Base-by-base conservation (phyloP, 1,139 yeast species). In the Saccharomyces pastorianus region DNA sequence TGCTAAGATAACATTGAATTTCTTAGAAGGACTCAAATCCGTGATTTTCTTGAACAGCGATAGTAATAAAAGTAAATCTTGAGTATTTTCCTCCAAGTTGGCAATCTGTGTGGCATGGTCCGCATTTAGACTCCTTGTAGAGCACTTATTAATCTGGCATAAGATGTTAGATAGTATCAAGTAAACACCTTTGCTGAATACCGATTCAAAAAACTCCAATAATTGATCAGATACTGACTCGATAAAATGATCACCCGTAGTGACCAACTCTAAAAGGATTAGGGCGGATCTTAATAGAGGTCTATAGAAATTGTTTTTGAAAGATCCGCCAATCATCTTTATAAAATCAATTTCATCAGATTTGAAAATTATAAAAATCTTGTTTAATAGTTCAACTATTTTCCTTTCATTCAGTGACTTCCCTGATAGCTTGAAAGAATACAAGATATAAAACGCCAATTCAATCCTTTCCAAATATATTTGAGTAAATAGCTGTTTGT, bases 381-480 rank as follows among this genome's bases (percentile, higher is more conserved):
- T 67, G 50, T 53, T 61, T 51, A 62, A 66, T 58, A 54, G 53
- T 57, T 46, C 61, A 58, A 51, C 58, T 52, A 56, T 51, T 23
- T 56, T 59, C 6, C 59, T 56, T 23, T 67, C 69, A 1, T 68
- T 58, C 2, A 73, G 47, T 1, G 54, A 42, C 4, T 68, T 64
- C 32, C 70, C 63, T 4, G 70, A 67, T 27, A 74, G 69, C 13
- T 64, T 59, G 34, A 75, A 65, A 52, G 80, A 76, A 64, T 81
- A 80, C 47, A 80, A 70, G 48, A 88, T 75, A 63, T 80, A 83
- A 64, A 89, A 89, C 1, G 88, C 80, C 55, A 88, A 70, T 61
- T 88, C 91, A 48, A 84, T 73, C 51, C 96, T 77, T 52, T 81
- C 88, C 52, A 78, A 76, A 61, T 77, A 82, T 1, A 86, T 74